phyloP scores from a whole-genome alignment of 2,329 filamentous ascomycete species.

The Tolypocladium nubicola region DNA sequence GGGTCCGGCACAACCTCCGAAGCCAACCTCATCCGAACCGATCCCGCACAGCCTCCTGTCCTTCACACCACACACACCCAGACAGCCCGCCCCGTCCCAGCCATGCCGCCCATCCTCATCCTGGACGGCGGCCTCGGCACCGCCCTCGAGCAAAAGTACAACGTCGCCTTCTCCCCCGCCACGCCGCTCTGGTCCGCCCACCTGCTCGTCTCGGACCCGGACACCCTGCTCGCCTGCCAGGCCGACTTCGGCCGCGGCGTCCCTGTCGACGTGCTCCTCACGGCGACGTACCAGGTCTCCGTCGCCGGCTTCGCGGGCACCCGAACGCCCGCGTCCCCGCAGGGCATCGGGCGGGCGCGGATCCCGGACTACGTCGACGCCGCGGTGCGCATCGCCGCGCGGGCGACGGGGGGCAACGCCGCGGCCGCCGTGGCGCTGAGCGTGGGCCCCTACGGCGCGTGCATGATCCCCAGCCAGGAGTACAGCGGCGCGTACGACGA shows the following conservation, averaged over 20 bases:
- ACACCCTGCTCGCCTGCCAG: conserved; percentile 44
- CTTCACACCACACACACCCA: not conserved
- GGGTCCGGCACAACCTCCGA: not conserved
- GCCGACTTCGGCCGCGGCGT: conserved; percentile 37
- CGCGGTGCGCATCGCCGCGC: conserved; percentile 32
- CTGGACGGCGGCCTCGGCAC: conserved; percentile 61
- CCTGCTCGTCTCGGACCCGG: conserved; percentile 43
- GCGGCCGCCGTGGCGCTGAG: conserved; percentile 40
- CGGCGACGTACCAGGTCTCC: conserved; percentile 58
- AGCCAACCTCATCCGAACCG: not conserved
- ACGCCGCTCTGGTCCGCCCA: conserved; percentile 60
- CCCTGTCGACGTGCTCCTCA: conserved; percentile 53
- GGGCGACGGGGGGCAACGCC: conserved; percentile 17
- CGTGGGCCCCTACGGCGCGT: conserved; percentile 57
- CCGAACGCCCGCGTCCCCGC: conserved; percentile 25
- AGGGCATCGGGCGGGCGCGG: conserved; percentile 28
- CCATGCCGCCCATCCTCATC: conserved; percentile 19
- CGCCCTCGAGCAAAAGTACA: conserved; percentile 48
- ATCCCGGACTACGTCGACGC: conserved; percentile 31
- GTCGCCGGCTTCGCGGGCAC: conserved; percentile 44
- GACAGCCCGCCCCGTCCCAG: not conserved
- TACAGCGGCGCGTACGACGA: conserved; percentile 52
- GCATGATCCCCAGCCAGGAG: conserved; percentile 55
- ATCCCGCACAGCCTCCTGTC: not conserved
- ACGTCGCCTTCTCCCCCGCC: conserved; percentile 36